phyloP scores from a whole-genome alignment of 441 rosid genomes.

The Erysimum cheiri region DNA sequence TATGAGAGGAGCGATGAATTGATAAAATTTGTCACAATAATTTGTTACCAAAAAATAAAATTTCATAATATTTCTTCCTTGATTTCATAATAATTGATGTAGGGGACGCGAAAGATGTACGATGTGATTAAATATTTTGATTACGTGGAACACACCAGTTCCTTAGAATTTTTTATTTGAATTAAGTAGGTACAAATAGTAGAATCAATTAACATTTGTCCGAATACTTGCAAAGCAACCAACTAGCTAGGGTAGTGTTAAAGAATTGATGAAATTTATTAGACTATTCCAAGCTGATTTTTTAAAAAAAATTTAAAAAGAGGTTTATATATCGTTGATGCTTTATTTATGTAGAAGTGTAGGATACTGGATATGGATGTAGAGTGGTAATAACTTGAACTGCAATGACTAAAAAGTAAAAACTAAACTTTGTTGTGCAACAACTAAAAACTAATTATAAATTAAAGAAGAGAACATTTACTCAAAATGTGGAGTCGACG shows the following conservation, averaged over 20 bases:
- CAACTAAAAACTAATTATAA: not conserved
- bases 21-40: not conserved
- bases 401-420: not conserved
- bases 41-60: too few relatives aligned
- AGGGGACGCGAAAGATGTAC: conserved; percentile 2
- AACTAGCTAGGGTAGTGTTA: not conserved
- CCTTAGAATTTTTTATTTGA: not conserved
- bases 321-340: not conserved
- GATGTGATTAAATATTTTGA: not conserved
- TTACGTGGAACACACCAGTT: conserved; percentile 23
- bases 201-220: not conserved
- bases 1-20: not conserved
- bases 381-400: not conserved
- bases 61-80: not conserved
- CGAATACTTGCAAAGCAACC: conserved; percentile 5
- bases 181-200: not conserved
- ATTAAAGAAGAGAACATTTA: conserved; percentile 1
- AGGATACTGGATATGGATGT: conserved; percentile 1
- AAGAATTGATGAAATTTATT: conserved; percentile 11
- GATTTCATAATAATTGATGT: conserved; percentile 1
- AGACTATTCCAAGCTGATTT: conserved; percentile 15
- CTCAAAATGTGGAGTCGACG: conserved; percentile 35
- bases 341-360: conserved; percentile 12
- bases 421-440: not conserved
- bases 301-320: too few relatives aligned